phyloP scores from a whole-genome alignment of 148 eudicot genomes.

The Nepenthes gracilis region DNA sequence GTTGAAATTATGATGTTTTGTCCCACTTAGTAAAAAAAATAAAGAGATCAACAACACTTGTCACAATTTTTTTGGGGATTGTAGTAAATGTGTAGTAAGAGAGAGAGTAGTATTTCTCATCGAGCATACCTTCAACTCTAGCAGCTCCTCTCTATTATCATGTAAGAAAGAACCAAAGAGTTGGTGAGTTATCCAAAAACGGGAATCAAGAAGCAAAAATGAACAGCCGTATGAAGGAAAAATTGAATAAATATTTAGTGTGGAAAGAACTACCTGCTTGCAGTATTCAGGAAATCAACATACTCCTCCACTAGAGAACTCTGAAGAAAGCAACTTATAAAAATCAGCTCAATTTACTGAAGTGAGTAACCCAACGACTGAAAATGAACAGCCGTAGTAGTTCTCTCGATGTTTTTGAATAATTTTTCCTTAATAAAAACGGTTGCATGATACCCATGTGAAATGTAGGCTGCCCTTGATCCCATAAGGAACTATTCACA shows the following conservation, averaged over 20 bases:
- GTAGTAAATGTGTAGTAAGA: no score
- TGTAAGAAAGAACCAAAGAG: background rate
- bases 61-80: no score
- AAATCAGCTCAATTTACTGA: background rate
- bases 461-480: no score
- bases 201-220: background rate
- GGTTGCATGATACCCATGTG: no score
- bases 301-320: slow-evolving; percentile 61
- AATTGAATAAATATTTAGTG: background rate
- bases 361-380: background rate
- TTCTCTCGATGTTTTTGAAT: no score
- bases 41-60: no score
- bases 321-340: slow-evolving; percentile 17
- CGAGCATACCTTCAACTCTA: slow-evolving; percentile 54
- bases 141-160: slow-evolving; percentile 59
- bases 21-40: no score
- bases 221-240: background rate
- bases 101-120: background rate
- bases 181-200: slow-evolving; percentile 3
- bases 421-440: no score
- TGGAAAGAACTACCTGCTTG: slow-evolving; percentile 45
- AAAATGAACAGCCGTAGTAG: no score
- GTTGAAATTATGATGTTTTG: no score
- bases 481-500: no score
- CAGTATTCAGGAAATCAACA: slow-evolving; percentile 65